phyloP scores from a whole-genome alignment of 352 stramenopile genomes.

The Pythium apleroticum region DNA sequence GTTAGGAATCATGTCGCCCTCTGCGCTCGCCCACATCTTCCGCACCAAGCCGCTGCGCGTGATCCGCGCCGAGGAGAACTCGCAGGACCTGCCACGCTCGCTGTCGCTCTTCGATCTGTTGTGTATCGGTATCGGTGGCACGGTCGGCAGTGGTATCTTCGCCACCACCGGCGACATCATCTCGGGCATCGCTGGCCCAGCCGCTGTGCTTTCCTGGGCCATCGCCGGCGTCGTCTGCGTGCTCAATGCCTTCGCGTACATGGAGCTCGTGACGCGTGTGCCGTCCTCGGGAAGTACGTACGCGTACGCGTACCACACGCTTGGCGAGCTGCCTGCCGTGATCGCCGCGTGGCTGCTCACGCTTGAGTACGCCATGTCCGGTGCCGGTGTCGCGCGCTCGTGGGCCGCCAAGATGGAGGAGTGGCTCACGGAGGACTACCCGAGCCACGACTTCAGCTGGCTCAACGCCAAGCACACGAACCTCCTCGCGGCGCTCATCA shows the following conservation, averaged over 20 bases:
- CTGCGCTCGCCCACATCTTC: constrained; percentile 38
- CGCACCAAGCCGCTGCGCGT: constrained; percentile 69
- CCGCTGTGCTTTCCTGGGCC: constrained; percentile 73
- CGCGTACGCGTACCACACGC: constrained; percentile 88
- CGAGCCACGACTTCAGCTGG: constrained; percentile 40
- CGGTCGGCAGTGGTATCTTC: constrained; percentile 91
- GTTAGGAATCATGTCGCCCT: constrained; percentile 26
- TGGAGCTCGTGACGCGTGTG: constrained; percentile 84
- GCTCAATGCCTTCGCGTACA: constrained; percentile 84
- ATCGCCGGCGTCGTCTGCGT: constrained; percentile 78
- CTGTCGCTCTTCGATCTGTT: constrained; percentile 88
- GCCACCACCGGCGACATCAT: constrained; percentile 79
- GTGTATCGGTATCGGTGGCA: constrained; percentile 88
- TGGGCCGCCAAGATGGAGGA: constrained; percentile 90
- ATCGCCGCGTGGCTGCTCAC: constrained; percentile 84
- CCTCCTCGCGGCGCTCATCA: constrained; percentile 59
- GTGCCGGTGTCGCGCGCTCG: constrained; percentile 87
- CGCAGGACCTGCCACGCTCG: constrained; percentile 53
- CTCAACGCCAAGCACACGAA: constrained; percentile 59
- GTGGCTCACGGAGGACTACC: constrained; percentile 48
- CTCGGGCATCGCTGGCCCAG: constrained; percentile 63
- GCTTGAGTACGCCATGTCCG: constrained; percentile 90
- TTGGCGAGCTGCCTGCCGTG: constrained; percentile 91
- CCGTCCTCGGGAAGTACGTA: constrained; percentile 90
- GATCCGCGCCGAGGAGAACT: constrained; percentile 68